Percentiles rank a stretch among this genome's conserved stretches.
phyloP scores from a whole-genome alignment of 2,329 filamentous ascomycete genomes.

The Stagonosporopsis cucurbitacearum region DNA sequence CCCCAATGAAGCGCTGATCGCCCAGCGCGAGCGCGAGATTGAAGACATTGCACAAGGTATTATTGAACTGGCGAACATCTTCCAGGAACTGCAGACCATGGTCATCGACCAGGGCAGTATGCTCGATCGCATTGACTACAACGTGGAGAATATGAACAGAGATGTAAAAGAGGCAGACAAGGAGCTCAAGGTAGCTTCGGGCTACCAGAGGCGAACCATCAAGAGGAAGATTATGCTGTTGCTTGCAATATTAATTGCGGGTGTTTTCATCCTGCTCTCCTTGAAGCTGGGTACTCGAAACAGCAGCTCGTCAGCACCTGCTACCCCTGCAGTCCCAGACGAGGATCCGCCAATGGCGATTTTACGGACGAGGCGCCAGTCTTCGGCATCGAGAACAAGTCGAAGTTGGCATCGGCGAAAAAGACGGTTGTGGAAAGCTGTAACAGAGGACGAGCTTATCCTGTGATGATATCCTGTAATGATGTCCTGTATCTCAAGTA shows the following conservation, averaged over 20 bases:
- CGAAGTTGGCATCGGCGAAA: slow-evolving; percentile 46
- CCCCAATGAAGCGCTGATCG: slow-evolving; percentile 77
- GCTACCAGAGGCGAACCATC: slow-evolving; percentile 85
- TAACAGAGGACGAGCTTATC: slow-evolving; percentile 19
- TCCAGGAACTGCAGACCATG: slow-evolving; percentile 95
- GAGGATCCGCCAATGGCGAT: slow-evolving; percentile 28
- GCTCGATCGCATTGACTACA: slow-evolving; percentile 71
- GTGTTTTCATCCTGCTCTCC: slow-evolving; percentile 84
- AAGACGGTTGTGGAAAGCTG: slow-evolving; percentile 40
- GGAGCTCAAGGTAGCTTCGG: slow-evolving; percentile 84
- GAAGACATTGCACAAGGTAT: slow-evolving; percentile 98
- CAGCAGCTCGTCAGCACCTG: slow-evolving; percentile 23
- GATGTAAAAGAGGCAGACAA: slow-evolving; percentile 94
- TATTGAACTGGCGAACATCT: slow-evolving; percentile 95
- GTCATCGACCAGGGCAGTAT: slow-evolving; percentile 64
- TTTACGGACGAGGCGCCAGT: slow-evolving; percentile 25
- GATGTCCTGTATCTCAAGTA: slow-evolving; percentile 13
- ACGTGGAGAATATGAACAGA: slow-evolving; percentile 92
- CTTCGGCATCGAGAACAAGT: slow-evolving; percentile 25
- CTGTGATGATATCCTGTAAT: slow-evolving; percentile 15
- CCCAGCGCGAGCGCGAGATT: slow-evolving; percentile 93
- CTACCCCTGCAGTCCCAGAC: slow-evolving; percentile 24
- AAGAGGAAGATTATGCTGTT: slow-evolving; percentile 94
- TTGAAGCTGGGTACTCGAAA: slow-evolving; percentile 71
- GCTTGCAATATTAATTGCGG: slow-evolving; percentile 82